Conservation (phyloP, 2,329 filamentous ascomycete genomes). For the Pseudocercospora ulei region DNA sequence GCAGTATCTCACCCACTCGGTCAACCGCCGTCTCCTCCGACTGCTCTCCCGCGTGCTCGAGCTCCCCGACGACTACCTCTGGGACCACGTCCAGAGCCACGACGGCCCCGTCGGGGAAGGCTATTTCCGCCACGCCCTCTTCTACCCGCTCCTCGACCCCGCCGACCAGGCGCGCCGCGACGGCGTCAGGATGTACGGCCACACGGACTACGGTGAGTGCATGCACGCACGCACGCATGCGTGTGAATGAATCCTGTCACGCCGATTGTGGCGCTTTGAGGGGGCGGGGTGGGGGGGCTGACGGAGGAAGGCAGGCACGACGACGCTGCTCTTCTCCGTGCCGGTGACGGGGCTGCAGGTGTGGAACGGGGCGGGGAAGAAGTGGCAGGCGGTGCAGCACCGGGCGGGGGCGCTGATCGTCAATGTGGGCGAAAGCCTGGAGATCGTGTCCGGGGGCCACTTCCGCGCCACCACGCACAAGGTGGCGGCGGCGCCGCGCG, state of each 20-base stretch:
- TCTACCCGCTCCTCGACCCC: conserved; percentile 21
- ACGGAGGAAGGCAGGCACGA: no score
- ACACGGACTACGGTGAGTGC: conserved; percentile 40
- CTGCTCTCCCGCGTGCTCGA: conserved; percentile 41
- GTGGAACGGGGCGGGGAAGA: conserved; percentile 29
- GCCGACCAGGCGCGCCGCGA: conserved; percentile 21
- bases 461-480: conserved; percentile 44
- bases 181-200: conserved; percentile 33
- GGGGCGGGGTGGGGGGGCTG: no score
- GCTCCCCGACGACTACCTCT: conserved; percentile 40
- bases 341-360: conserved; percentile 36
- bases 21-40: conserved; percentile 37
- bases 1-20: conserved; percentile 44
- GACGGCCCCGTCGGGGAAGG: conserved; percentile 39
- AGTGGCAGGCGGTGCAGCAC: conserved; percentile 36
- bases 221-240: no score
- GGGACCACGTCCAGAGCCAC: conserved; percentile 39
- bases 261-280: no score
- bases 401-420: conserved; percentile 36
- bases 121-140: conserved; percentile 38
- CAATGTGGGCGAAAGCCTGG: conserved; percentile 36
- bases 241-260: no score
- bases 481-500: conserved; percentile 40
- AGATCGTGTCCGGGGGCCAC: conserved; percentile 35
- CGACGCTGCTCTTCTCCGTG: conserved; percentile 39